phyloP scores from a whole-genome alignment of 164 flowering plant genomes.

The Chimonanthus salicifolius region DNA sequence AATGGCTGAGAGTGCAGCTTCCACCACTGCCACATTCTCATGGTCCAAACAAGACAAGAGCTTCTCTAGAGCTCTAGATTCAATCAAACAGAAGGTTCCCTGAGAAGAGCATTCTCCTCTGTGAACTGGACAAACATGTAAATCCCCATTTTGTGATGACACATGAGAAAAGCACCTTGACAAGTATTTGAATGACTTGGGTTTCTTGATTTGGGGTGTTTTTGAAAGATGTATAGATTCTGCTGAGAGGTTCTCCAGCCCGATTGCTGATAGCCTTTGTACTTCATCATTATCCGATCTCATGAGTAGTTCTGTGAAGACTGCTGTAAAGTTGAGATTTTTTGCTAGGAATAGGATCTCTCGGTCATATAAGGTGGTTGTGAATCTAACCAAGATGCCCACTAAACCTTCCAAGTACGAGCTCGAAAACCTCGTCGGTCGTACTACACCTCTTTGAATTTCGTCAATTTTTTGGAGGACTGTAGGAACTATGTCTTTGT shows the following conservation, averaged over 20 bases:
- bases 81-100: constrained; percentile 63
- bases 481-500: constrained; percentile 32
- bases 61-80: constrained; percentile 60
- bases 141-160: constrained; percentile 25
- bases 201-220: constrained; percentile 35
- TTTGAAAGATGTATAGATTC: constrained; percentile 47
- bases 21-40: constrained; percentile 60
- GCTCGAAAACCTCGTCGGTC: constrained; percentile 44
- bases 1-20: constrained; percentile 65
- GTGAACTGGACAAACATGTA: constrained; percentile 55
- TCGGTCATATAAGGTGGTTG: constrained; percentile 55
- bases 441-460: constrained; percentile 41
- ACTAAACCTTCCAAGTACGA: constrained; percentile 68
- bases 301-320: constrained; percentile 53
- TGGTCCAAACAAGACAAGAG: constrained; percentile 49
- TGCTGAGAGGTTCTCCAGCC: constrained; percentile 63
- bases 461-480: constrained; percentile 34
- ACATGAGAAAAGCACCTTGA: constrained; percentile 25
- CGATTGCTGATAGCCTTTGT: constrained; percentile 60
- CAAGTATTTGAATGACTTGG: constrained; percentile 27
- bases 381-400: constrained; percentile 69
- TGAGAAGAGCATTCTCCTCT: constrained; percentile 67
- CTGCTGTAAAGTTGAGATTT: constrained; percentile 40
- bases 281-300: constrained; percentile 59
- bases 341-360: constrained; percentile 45